These are phyloP conservation scores for Nothopassalora personata DNA, from an alignment of 2,329 filamentous ascomycete genomes.

Conservation along the genomic window DNA sequence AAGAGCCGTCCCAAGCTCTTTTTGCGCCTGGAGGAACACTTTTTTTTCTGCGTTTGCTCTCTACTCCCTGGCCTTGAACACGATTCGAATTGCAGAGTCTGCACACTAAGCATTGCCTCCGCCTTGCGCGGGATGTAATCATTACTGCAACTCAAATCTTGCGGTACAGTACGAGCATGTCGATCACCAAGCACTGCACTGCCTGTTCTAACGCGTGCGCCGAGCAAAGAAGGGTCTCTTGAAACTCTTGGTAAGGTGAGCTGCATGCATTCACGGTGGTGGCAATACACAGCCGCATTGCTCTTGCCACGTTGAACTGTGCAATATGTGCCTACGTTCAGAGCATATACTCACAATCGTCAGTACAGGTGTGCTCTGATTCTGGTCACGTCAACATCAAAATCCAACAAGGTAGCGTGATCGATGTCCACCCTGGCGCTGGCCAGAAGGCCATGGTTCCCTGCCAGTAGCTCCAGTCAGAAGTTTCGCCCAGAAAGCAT, in stretches of 20 bases:
- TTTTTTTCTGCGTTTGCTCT: too few species aligned
- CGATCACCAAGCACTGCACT: neutral
- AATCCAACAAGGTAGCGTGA: too few species aligned
- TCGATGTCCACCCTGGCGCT: too few species aligned
- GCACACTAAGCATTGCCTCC: neutral
- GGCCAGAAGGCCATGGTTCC: too few species aligned
- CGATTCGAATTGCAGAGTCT: too few species aligned
- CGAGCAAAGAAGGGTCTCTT: neutral
- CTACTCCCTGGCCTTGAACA: too few species aligned
- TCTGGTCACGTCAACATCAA: too few species aligned
- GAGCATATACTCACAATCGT: too few species aligned
- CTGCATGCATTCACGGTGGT: neutral
- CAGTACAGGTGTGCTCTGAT: too few species aligned
- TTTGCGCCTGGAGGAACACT: neutral
- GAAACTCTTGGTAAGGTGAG: neutral
- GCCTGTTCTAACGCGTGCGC: neutral
- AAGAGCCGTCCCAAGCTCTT: constrained; percentile 2
- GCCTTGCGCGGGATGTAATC: neutral
- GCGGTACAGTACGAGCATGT: neutral
- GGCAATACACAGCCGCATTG: neutral
- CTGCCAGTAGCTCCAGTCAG: too few species aligned
- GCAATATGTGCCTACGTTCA: neutral
- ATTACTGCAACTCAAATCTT: neutral
- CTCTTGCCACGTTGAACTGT: neutral
- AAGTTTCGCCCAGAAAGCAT: neutral